Conservation (phyloP, 495 filamentous ascomycete species). For the Astrothelium subdiscretum region DNA sequence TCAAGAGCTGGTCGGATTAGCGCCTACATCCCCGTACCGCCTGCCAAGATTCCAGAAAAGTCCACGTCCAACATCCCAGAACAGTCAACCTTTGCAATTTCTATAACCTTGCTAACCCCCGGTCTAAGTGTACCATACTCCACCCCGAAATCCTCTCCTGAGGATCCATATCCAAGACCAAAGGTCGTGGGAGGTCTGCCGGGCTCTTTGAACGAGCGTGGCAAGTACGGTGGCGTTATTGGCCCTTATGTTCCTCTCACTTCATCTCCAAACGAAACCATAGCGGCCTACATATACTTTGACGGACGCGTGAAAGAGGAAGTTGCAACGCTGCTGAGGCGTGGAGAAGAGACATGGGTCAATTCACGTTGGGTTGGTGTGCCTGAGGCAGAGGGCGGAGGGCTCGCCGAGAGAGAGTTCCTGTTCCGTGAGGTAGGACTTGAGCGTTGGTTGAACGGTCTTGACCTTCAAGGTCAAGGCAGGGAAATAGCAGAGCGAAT, state of each 20-base stretch:
- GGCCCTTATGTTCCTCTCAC: slow-evolving; percentile 82
- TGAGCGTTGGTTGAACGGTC: slow-evolving; percentile 87
- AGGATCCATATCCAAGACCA: slow-evolving; percentile 62
- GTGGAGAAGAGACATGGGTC: slow-evolving; percentile 98
- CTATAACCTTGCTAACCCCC: slow-evolving; percentile 86
- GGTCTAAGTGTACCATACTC: slow-evolving; percentile 84
- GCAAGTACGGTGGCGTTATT: slow-evolving; percentile 47
- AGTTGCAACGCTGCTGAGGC: slow-evolving; percentile 82
- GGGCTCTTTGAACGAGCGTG: slow-evolving; percentile 41
- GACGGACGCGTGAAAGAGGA: slow-evolving; percentile 93
- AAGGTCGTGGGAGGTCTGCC: slow-evolving; percentile 66
- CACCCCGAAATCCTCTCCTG: slow-evolving; percentile 58
- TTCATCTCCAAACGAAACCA: slow-evolving; percentile 81
- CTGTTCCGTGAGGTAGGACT: slow-evolving; percentile 94
- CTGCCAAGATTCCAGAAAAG: slow-evolving; percentile 60
- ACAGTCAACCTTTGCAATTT: slow-evolving; percentile 89
- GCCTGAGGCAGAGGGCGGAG: slow-evolving; percentile 78
- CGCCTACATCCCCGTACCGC: slow-evolving; percentile 90
- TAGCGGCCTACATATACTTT: slow-evolving; percentile 98
- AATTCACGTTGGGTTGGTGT: slow-evolving; percentile 97
- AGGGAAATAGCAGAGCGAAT: slow-evolving; percentile 76
- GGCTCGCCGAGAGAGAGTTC: slow-evolving; percentile 92
- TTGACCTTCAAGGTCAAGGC: slow-evolving; percentile 70
- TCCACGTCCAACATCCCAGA: slow-evolving; percentile 62
- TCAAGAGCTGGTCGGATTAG: slow-evolving; percentile 83